Conservation (phyloP, 164 flowering plant species). For the grape (Vitis vinifera) region ASM3070453v1 NC_081814.1:12588501-12589000, state of each 20-base stretch:
- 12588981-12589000: not conserved
- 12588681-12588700: constrained; percentile 90
- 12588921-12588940: constrained; percentile 91
- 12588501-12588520: constrained; percentile 94
- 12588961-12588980: not conserved
- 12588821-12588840: constrained; percentile 22
- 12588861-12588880: constrained; percentile 98
- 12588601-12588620: constrained; percentile 92
- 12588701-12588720: constrained; percentile 58
- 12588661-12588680: constrained; percentile 87
- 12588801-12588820: not conserved
- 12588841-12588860: constrained; percentile 89
- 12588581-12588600: constrained; percentile 97
- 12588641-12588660: constrained; percentile 96
- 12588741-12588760: not conserved
- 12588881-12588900: constrained; percentile 96
- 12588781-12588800: not conserved
- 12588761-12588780: too few species aligned
- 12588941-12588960: constrained; percentile 83
- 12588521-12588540: constrained; percentile 89
- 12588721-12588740: constrained; percentile 6
- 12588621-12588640: constrained; percentile 94
- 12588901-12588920: constrained; percentile 88
- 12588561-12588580: constrained; percentile 96
- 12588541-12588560: constrained; percentile 97